Percentiles rank a stretch among this genome's conserved stretches.
Conservation (phyloP, 768 basidiomycete species). For the Lactifluus hygrophoroides region DNA sequence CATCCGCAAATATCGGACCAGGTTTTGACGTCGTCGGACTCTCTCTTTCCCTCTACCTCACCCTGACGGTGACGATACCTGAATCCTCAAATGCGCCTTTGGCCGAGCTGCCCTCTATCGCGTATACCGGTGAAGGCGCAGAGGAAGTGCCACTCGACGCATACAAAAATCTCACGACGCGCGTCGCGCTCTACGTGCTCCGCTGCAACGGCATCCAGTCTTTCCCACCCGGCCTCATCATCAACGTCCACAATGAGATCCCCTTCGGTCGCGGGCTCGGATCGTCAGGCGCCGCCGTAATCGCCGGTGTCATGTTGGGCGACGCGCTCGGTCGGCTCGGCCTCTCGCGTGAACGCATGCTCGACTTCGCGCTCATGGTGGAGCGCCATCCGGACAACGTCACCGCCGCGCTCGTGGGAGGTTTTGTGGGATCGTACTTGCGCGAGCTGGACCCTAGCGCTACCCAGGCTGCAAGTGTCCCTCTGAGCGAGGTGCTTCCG, state of each 20-base stretch:
- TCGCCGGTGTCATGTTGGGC: constrained; percentile 90
- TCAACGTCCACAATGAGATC: constrained; percentile 86
- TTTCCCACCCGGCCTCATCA: constrained; percentile 69
- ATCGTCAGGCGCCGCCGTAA: constrained; percentile 97
- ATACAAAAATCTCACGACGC: constrained; percentile 95
- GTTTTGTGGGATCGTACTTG: constrained; percentile 94
- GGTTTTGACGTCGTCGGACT: constrained; percentile 99
- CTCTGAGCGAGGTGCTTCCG: constrained; percentile 90
- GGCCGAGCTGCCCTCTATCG: constrained; percentile 46
- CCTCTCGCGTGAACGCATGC: constrained; percentile 60
- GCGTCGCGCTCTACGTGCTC: constrained; percentile 96
- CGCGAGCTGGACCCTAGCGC: constrained; percentile 80
- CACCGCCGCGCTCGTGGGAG: constrained; percentile 92
- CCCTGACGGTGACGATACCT: constrained; percentile 52
- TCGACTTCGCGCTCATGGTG: constrained; percentile 98
- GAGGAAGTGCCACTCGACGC: constrained; percentile 86
- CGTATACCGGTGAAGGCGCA: constrained; percentile 84
- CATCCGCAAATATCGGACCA: constrained; percentile 97
- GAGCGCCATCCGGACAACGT: constrained; percentile 99
- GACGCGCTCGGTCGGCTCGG: constrained; percentile 69
- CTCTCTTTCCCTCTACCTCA: constrained; percentile 80
- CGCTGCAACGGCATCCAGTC: constrained; percentile 69
- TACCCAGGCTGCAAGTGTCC: constrained; percentile 78
- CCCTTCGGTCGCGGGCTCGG: constrained; percentile 97
- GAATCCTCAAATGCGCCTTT: constrained; percentile 15